These are phyloP conservation scores for Pseudocercospora crystallina DNA, from an alignment of 2,329 filamentous ascomycete species.

Conservation along the genomic window DNA sequence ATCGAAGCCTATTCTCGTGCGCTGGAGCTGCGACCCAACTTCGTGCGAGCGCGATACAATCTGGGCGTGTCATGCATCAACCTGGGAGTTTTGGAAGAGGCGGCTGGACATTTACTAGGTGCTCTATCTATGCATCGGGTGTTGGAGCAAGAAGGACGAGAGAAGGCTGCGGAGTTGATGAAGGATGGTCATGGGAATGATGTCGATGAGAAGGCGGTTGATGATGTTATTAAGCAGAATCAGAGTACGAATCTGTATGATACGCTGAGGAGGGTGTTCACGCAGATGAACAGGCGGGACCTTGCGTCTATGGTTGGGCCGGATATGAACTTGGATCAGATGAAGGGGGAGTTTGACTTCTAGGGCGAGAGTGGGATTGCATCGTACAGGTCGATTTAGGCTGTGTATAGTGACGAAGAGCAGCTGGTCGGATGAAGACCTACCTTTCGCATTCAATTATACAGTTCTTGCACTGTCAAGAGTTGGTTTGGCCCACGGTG, in stretches of 20 bases:
- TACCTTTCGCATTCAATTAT: no score
- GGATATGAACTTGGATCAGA: slow-evolving; percentile 86
- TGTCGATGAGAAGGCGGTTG: slow-evolving; percentile 70
- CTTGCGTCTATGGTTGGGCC: slow-evolving; percentile 82
- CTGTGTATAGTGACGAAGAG: no score
- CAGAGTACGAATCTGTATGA: slow-evolving; percentile 96
- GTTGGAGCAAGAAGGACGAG: slow-evolving; percentile 80
- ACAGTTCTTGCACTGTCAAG: no score
- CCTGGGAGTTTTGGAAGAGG: slow-evolving; percentile 91
- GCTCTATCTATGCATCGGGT: slow-evolving; percentile 94
- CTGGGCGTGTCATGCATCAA: slow-evolving; percentile 96
- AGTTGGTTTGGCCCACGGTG: no score
- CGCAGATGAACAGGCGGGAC: slow-evolving; percentile 88
- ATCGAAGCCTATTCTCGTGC: slow-evolving; percentile 96
- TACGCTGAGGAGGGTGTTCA: slow-evolving; percentile 90
- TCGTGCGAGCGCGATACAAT: slow-evolving; percentile 95
- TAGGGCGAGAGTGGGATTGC: slow-evolving; percentile 35
- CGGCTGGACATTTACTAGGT: slow-evolving; percentile 86
- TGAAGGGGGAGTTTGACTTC: slow-evolving; percentile 90
- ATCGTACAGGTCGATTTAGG: neutral
- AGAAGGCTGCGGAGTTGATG: slow-evolving; percentile 80
- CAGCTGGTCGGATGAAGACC: no score
- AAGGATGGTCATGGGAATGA: slow-evolving; percentile 53
- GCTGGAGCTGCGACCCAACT: slow-evolving; percentile 86
- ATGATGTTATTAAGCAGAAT: slow-evolving; percentile 90